Evolutionary conservation across 495 filamentous ascomycete species (phyloP).

Genomic region (Neurospora terricola): DNA sequence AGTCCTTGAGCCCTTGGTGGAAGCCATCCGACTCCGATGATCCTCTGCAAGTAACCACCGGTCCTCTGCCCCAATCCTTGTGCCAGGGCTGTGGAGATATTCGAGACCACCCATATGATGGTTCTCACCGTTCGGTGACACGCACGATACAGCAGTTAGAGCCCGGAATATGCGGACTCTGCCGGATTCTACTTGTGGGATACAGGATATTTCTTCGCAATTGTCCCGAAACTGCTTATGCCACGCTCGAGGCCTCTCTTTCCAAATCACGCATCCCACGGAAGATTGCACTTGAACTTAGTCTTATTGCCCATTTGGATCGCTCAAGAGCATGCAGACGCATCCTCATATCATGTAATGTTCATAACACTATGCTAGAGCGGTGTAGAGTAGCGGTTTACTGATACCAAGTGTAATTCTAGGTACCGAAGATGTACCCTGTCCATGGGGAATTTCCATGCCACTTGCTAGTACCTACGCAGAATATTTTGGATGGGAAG

Average conservation of each 20-base stretch:
- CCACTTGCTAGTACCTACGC: background rate
- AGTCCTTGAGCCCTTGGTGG: background rate
- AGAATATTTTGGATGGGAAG: background rate
- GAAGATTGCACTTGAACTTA: background rate
- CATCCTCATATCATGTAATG: background rate
- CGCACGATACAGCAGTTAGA: background rate
- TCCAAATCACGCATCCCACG: too few relatives aligned
- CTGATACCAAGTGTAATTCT: background rate
- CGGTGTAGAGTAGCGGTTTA: background rate
- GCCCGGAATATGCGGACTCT: background rate
- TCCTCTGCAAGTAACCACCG: background rate
- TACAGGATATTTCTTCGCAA: background rate
- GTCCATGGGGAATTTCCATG: background rate
- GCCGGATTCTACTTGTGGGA: background rate
- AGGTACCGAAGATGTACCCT: background rate
- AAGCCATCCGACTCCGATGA: background rate
- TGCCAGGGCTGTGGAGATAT: background rate
- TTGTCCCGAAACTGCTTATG: background rate
- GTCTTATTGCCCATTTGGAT: background rate
- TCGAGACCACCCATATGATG: too few relatives aligned
- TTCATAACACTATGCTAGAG: background rate
- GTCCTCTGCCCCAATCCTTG: background rate
- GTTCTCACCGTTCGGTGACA: too few relatives aligned
- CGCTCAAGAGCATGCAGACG: background rate
- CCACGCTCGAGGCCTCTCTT: background rate